Conservation (phyloP, 108 stramenopile genomes). For the Aurantiochytrium sp. region DNA sequence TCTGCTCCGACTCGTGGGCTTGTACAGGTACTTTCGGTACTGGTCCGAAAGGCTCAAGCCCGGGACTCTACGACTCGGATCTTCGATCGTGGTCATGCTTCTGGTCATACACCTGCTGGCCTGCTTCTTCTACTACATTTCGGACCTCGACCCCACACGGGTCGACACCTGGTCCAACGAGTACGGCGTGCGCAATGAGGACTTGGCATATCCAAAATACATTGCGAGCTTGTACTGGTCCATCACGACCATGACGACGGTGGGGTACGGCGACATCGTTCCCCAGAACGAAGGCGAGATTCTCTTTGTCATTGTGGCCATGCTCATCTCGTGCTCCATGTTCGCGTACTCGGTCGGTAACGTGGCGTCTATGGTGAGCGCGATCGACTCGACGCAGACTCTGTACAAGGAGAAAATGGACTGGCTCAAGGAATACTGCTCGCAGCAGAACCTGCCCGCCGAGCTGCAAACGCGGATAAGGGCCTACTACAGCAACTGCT, state of each 20-base stretch:
- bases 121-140: background rate
- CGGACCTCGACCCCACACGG: background rate
- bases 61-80: background rate
- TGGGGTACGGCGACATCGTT: conserved; percentile 38
- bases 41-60: background rate
- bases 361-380: background rate
- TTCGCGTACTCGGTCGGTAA: conserved; percentile 36
- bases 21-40: background rate
- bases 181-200: background rate
- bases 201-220: background rate
- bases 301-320: conserved; percentile 24
- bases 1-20: background rate
- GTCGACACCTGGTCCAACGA: background rate
- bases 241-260: conserved; percentile 41
- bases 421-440: background rate
- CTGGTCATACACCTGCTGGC: background rate
- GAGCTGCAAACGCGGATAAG: background rate
- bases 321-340: conserved; percentile 28
- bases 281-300: conserved; percentile 16
- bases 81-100: background rate
- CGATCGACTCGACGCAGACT: background rate
- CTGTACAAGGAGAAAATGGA: conserved; percentile 29
- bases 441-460: background rate
- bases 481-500: background rate
- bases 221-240: conserved; percentile 37